These are phyloP conservation scores for Globisporangium heterothallicum DNA, from an alignment of 352 stramenopile species.

Conservation along the genomic window DNA sequence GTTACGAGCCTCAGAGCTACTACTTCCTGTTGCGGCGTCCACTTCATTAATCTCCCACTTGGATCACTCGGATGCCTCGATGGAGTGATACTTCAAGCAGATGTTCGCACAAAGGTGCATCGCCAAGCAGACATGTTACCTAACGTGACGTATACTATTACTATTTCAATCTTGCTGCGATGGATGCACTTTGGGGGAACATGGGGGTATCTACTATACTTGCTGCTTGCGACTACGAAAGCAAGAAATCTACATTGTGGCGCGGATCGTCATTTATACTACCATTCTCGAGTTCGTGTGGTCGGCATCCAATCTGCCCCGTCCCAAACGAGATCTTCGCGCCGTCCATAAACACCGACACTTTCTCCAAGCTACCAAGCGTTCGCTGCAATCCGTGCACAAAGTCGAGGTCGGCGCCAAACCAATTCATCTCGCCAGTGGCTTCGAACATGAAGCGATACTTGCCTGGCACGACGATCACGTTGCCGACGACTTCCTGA, in stretches of 20 bases:
- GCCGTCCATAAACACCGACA: constrained; percentile 30
- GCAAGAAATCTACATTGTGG: constrained; percentile 35
- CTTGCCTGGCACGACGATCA: constrained; percentile 34
- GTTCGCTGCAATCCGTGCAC: constrained; percentile 33
- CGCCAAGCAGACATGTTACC: too few species aligned
- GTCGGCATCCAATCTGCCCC: constrained; percentile 37
- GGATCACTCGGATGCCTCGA: too few species aligned
- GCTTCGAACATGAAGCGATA: constrained; percentile 54
- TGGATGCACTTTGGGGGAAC: background rate
- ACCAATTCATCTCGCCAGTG: constrained; percentile 36
- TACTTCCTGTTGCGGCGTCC: too few species aligned
- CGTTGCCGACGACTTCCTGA: constrained; percentile 36
- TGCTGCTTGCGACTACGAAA: constrained; percentile 21
- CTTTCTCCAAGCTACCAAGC: constrained; percentile 41
- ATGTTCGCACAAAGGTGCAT: too few species aligned
- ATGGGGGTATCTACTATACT: background rate
- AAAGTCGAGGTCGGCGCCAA: constrained; percentile 59
- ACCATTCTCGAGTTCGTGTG: background rate
- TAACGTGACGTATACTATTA: too few species aligned
- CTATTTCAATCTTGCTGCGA: constrained; percentile 2
- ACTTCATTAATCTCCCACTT: too few species aligned
- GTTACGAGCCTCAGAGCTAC: too few species aligned
- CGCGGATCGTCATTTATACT: constrained; percentile 11
- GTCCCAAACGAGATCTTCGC: constrained; percentile 50
- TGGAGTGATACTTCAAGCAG: too few species aligned